Evolutionary conservation across 495 filamentous ascomycete genomes (phyloP), one percentile per base, ranked within the genome.

Genomic region (Bacidia gigantensis): DNA sequence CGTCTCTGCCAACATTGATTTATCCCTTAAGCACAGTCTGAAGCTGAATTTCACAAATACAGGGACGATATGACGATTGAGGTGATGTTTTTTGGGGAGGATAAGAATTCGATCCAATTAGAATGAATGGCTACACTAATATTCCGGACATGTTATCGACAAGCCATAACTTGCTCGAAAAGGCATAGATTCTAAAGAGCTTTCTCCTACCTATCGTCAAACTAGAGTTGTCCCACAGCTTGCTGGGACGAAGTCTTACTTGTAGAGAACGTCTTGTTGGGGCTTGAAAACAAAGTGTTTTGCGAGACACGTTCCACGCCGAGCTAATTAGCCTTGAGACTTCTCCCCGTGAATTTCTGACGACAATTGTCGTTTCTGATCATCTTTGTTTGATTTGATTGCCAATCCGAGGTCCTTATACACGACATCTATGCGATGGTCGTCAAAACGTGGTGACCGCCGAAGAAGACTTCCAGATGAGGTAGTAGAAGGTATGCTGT

Each of bases 1-100:
- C 23, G 52, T 35, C 5, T 7, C 14, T 14, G 14, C 29, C 29
- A 35, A 35, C n/a, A n/a, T n/a, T n/a, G n/a, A n/a, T n/a, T n/a
- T n/a, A n/a, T n/a, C n/a, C n/a, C n/a, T n/a, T n/a, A n/a, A 35
- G 29, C 29, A 35, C 29, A 7, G 7, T 35, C 14, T 14, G 14
- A 5, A 35, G 29, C 29, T 35, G 29, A 35, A n/a, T n/a, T n/a
- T n/a, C 29, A 35, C 29, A 35, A 14, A 35, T 44, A n/a, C 26
- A 65, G 68, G 14, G 80, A 83, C 61, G 80, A 83, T 62, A 72
- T 76, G 3, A 80, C 79, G 2, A 72, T 83, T 21, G 74, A 82
- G 56, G 80, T 84, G 3, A 68, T 78, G 18, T 83, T 84, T 61
- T 83, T 83, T 49, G 59, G 54, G 18, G 23, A 51, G n/a, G 52